Base-by-base conservation (phyloP, 495 filamentous ascomycete species). In the Hypoxylon perforatum region DNA sequence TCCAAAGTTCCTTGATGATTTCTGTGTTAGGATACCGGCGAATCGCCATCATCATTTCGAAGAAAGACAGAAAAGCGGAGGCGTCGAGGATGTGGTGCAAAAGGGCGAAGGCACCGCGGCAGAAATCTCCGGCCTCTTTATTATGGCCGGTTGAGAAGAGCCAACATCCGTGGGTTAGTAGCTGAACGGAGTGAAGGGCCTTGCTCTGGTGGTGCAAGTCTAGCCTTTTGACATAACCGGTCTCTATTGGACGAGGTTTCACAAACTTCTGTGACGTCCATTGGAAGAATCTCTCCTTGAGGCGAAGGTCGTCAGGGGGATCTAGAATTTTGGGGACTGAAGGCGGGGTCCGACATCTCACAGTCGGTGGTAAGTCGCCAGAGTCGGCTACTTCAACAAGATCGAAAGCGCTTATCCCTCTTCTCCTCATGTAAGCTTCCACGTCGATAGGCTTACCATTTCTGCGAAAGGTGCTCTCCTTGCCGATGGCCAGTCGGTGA, bases 311-410 rank as follows among this genome's bases (percentile, higher is more conserved):
- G 33, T 70, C 72, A 5, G 72, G 72, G 42, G 72, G 63, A 5
- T 67, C 69, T 30, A 74, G 47, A 8, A 52, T 28, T 21, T 41
- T 63, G 6, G 65, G 55, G 3, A 61, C 33, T 12, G 70, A 71
- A 28, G 75, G 74, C 60, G 75, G 75, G 9, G 76, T 78, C n/a
- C 76, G 67, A 38, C 76, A 78, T 45, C 76, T 72, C 21, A 78
- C 67, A 30, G 71, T 73, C 12, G 73, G 64, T 17, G 75, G 75
- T 9, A 76, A 60, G 30, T 74, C 73, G 30, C 74, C 69, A 12
- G 69, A 67, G n/a, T 71, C 61, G 4, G 72, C 73, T 9, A 73
- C 70, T 46, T 75, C 73, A 17, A 78, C 73, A 12, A 78, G 69
- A 50, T 78, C 76, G 46, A 64, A 68, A 23, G 73, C 72, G 17